Evolutionary conservation across 352 stramenopile genomes (phyloP), one percentile per base, ranked within the genome.

Genomic region (Globisporangium sylvaticum): DNA sequence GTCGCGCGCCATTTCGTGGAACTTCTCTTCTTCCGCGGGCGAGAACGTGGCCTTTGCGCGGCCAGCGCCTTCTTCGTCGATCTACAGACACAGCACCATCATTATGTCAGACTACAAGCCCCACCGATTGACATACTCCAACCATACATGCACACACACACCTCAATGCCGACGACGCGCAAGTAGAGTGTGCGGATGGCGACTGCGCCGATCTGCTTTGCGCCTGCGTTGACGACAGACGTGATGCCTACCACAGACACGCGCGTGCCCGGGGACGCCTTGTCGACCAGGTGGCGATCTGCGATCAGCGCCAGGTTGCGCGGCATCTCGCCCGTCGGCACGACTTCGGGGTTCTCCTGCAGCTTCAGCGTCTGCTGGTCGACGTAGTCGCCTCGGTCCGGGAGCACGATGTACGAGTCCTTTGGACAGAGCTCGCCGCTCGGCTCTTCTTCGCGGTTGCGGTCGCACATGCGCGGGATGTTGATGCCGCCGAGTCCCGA

Each of bases 281-380:
- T 81, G 75, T 99, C 97, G 4, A 99, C 97, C 27, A 99, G 83
- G 59, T 92, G 85, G n/a, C 97, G 80, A 66, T 99, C 97, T 0
- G 96, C 87, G 27, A 97, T 89, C n/a, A 99, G 74, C 44, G 98
- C 77, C 34, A 99, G 82, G 65, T 96, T 97, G 29, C 97, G 85
- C 20, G 97, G 97, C 97, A 99, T 99, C 75, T 99, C 97, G 29
- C 97, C 97, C 4, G 97, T 99, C 0, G 97, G 97, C 8, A 99
- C 97, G 18, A 97, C 94, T 70, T 99, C 97, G 0, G 79, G 97
- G 76, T 81, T 96, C 70, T 98, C 93, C 76, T 98, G 94, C 44
- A 99, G 80, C 81, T 99, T 99, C 31, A 99, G 78, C n/a, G 96
- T 98, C 83, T 99, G 97, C 68, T 98, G 94, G 78, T 99, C 97